Evolutionary conservation across 306 rosid genomes (phyloP), one percentile per base, ranked within the genome.

Genomic region (Inga oerstediana): DNA sequence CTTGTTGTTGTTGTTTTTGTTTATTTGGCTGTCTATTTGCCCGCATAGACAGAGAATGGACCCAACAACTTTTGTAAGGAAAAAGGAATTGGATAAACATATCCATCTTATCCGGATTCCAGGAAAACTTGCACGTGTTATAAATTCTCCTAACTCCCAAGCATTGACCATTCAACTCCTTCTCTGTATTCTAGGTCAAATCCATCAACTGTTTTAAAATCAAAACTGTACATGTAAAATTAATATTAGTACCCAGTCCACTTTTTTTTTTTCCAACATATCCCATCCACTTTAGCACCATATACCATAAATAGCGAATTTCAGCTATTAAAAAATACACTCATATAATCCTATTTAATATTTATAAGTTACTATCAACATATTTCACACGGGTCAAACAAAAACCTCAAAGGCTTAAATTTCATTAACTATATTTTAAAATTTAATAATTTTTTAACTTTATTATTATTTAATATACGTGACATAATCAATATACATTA

Each of bases 1-100:
- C 6, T 62, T 24, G 43, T 86, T 86, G 62, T 44, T 10, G 45
- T 51, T 48, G 75, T 83, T 51, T 44, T 34, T 69, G 49, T 43
- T 2, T 2, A 2, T 37, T 5, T 37, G 41, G 41, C 8, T 39
- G 43, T 39, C n/a, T 5, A 14, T 16, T 69, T 8, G 43, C 8
- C 41, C 3, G 3, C 3, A 8, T 8, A 10, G 66, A 6, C 15
- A 41, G 20, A 43, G 34, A 69, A 22, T 71, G 19, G 74, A 16
- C 35, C 79, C 9, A 20, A 27, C 51, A 20, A 76, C 20, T 12
- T 76, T 37, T 56, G 48, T 10, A 37, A 37, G 14, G 48, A 1
- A 56, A 54, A 10, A 30, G 20, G 27, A 37, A 49, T 10, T 69
- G 67, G 79, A 11, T 79, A 39, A 20, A 49, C 82, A n/a, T 5